These are phyloP conservation scores for Pythium rhizo-oryzae DNA, from an alignment of 352 stramenopile species.

Conservation along the genomic window DNA sequence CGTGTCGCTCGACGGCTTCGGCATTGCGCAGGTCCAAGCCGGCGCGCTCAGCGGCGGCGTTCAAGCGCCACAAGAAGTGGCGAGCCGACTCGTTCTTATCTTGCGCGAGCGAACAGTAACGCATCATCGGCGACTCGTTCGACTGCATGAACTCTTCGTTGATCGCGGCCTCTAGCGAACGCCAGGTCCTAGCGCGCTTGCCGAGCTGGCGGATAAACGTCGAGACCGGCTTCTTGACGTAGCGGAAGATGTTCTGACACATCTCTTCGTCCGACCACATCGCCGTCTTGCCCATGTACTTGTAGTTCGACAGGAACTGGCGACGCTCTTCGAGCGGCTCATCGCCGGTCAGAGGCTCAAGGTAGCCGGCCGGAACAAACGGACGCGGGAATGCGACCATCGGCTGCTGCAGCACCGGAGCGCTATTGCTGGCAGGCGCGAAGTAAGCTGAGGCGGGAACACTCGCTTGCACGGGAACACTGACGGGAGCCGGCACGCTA, in stretches of 20 bases:
- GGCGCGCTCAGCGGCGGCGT: neutral
- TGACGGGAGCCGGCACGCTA: too few relatives aligned
- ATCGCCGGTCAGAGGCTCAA: neutral
- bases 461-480: too few relatives aligned
- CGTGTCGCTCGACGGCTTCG: neutral
- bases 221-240: slow-evolving; percentile 9
- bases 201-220: slow-evolving; percentile 9
- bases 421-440: too few relatives aligned
- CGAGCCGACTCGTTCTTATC: slow-evolving; percentile 2
- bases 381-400: slow-evolving; percentile 1
- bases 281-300: neutral
- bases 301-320: slow-evolving; percentile 1
- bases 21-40: neutral
- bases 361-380: slow-evolving; percentile 4
- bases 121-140: neutral
- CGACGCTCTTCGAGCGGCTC: slow-evolving; percentile 2
- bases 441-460: too few relatives aligned
- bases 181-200: neutral
- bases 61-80: slow-evolving; percentile 11
- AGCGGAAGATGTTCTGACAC: slow-evolving; percentile 8
- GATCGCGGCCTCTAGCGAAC: neutral
- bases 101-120: slow-evolving; percentile 5
- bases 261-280: slow-evolving; percentile 5
- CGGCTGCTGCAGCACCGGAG: neutral
- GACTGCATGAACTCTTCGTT: slow-evolving; percentile 5